Evolutionary conservation across 2,329 filamentous ascomycete genomes (phyloP), one percentile per base, ranked within the genome.

Genomic region (Ophiocordyceps camponoti-floridani): DNA sequence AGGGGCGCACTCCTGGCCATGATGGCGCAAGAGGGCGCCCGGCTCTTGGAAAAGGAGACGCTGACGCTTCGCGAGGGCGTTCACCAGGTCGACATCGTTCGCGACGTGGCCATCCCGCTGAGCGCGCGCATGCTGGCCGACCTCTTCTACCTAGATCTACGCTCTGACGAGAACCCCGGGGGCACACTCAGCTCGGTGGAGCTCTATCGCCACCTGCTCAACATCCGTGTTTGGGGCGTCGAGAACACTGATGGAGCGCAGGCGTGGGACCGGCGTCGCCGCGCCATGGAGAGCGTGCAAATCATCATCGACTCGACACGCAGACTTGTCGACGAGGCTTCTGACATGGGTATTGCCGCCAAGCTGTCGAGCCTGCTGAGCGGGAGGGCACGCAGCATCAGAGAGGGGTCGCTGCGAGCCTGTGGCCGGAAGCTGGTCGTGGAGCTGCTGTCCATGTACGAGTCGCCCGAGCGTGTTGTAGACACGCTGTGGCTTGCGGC

Each of bases 51-150:
- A 19, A 59, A 62, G 48, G 61, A 64, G 51, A 52, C 56, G 0
- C 66, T 67, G 45, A 52, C 47, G 26, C 47, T 67, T 16, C 53
- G 53, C 43, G 51, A 60, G 33, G 62, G 59, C 0, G 57, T 66
- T 1, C 53, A 58, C 47, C 63, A 67, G 49, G 54, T 67, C 27
- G 64, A 67, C 42, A 49, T 67, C 18, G 57, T 67, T 44, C 62
- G 64, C 12, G 73, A 78, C 43, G 68, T 80, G 13, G 73, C 72
- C 14, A 77, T 79, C 47, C 70, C 77, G 11, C 62, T 72, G 1
- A 75, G 74, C 4, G 67, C 74, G 3, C 61, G 68, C 40, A 68
- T 73, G 52, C 63, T 76, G 1, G 67, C 72, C 0, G 69, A 76
- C 40, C 59, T 74, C 12, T 75, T 77, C 55, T 74, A 73, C 44